Evolutionary conservation across 768 basidiomycete genomes (phyloP), one percentile per base, ranked within the genome.

Genomic region (Kwoniella mangroviensis): DNA sequence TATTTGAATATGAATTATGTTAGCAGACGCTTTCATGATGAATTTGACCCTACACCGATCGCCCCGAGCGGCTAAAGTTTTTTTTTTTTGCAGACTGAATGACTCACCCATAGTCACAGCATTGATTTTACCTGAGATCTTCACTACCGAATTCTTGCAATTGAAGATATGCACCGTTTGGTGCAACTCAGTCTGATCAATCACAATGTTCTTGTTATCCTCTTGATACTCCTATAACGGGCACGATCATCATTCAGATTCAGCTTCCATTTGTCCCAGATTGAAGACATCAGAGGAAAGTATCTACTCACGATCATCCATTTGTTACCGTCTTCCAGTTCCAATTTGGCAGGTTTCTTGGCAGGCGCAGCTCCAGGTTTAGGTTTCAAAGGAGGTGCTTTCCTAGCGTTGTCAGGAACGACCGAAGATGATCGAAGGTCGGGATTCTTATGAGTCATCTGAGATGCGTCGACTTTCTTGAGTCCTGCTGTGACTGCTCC

Each of bases 401-500:
- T 55, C 63, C 71, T 74, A 41, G 53, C 72, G 68, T 51, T 63
- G 53, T 81, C 77, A 79, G 86, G 89, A 75, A 86, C 92, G 24
- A 84, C 83, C 42, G 85, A 83, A 15, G 85, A 72, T 17, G 86
- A 88, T 40, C 97, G 85, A 45, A 99, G 84, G 11, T 89, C 87
- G 0, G 97, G 96, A 78, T 99, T 98, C 87, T 99, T 98, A 86
- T 99, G 97, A 3, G 94, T 98, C 94, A 96, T 95, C 83, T 98
- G 91, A 72, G 92, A 94, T 86, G 90, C 91, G 80, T 94, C 92
- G 34, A 99, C 97, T 82, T 97, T 98, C 74, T 91, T 90, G 75
- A 99, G 83, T 12, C 92, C 90, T 79, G 91, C 92, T 6, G 96
- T 98, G 42, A 99, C 90, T 4, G 90, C 90, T 71, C 90, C 92